Percentiles rank a stretch among this genome's conserved stretches.
These are phyloP conservation scores for Hypoxylon sp. DNA, from an alignment of 2,329 filamentous ascomycete genomes.

Conservation along the genomic window DNA sequence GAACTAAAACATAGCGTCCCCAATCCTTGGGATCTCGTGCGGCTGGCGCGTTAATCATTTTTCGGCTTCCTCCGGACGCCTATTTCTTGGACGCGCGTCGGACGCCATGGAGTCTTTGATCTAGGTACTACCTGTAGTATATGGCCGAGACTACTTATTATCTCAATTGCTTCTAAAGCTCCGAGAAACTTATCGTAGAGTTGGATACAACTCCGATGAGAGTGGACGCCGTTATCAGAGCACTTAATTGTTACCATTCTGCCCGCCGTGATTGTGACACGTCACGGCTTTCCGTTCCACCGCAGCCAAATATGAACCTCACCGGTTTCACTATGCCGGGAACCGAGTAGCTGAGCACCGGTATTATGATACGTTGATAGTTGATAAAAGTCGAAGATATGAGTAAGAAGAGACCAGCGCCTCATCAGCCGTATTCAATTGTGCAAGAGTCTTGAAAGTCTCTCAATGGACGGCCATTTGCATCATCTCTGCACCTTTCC, in stretches of 20 bases:
- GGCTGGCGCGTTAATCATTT: constrained; percentile 43
- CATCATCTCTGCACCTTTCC: constrained; percentile 50
- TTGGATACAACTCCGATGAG: constrained; percentile 8
- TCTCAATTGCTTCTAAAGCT: background rate
- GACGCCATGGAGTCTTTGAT: constrained; percentile 22
- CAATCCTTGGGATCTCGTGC: constrained; percentile 44
- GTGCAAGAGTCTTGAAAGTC: constrained; percentile 21
- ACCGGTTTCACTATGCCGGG: constrained; percentile 41
- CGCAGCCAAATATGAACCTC: constrained; percentile 36
- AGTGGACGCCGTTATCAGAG: constrained; percentile 11
- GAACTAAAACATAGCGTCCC: constrained; percentile 42
- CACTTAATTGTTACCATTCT: constrained; percentile 10
- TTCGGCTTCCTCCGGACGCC: constrained; percentile 51
- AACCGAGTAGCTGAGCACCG: constrained; percentile 33
- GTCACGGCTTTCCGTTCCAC: constrained; percentile 37
- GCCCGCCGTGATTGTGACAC: constrained; percentile 27
- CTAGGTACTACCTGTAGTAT: constrained; percentile 9
- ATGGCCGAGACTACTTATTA: constrained; percentile 8
- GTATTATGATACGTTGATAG: constrained; percentile 6
- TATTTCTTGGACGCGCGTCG: constrained; percentile 34
- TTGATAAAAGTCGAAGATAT: constrained; percentile 14
- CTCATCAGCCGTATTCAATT: constrained; percentile 5
- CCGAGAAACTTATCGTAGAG: constrained; percentile 8
- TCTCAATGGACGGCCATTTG: constrained; percentile 46
- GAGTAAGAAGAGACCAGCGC: constrained; percentile 2